Base-by-base conservation (phyloP, 768 basidiomycete genomes). In the Suillus placidus region DNA sequence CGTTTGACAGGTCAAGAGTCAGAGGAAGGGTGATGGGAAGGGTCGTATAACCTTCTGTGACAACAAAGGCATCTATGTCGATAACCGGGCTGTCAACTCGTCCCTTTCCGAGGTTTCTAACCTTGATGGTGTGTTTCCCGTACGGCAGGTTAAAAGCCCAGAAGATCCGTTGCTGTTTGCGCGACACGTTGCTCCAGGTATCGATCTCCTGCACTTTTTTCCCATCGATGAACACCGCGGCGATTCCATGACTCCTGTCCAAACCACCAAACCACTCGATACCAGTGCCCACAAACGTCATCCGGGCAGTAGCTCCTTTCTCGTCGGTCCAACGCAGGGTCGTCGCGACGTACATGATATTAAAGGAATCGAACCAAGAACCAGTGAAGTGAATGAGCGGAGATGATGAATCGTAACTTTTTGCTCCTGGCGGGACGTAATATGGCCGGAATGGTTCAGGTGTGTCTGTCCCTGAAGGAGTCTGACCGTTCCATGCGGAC, bases 221-320 rank as follows among this genome's bases (percentile, higher is more conserved):
- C 23, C 88, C 87, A 65, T 93, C 88, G 20, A 93, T 78, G 61
- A 81, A 85, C 14, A 93, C 82, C 30, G 81, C 68, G 5, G 87
- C 81, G 10, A 82, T 73, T 16, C 91, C 88, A 70, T 92, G 86
- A 18, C 69, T 73, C 47, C 72, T 79, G 68, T 84, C 86, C 47
- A 78, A 80, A 70, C 81, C 84, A 37, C 92, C 92, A 68, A 92
- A 93, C 88, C 87, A 90, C 76, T 93, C 92, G 68, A 93, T 82
- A 1, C 90, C 90, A 14, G 88, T 89, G 16, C 91, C 92, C n/a
- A 79, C 79, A 75, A 92, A 92, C 3, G 82, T 80, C 75, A 92
- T 84, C 2, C 80, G 79, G 55, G 85, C 78, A 4, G 83, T 76
- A 13, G 90, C 86, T 56, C 80, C 80, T 20, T 75, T 75, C 55